A percentile compares a stretch with the other conserved stretches of the same genome.
Evolutionary conservation across 805 yeast species (phyloP).

Genomic region (Candida endomychidarum): DNA sequence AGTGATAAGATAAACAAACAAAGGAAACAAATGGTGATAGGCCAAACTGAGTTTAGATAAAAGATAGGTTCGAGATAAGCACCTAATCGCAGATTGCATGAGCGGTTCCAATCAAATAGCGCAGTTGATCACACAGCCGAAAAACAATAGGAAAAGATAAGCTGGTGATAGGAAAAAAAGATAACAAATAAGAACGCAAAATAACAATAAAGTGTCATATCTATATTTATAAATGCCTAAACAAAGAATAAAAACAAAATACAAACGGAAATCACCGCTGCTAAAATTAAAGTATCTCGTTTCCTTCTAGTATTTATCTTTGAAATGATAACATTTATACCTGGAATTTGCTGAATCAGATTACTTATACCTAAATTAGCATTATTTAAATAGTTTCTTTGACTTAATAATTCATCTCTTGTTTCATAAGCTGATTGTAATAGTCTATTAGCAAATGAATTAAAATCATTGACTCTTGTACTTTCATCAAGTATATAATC

Average conservation of each 20-base stretch:
- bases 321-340: constrained; percentile 69
- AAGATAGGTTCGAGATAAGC: too few relatives aligned
- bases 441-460: constrained; percentile 74
- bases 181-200: neutral
- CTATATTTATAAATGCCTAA: constrained; percentile 3
- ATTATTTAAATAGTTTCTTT: constrained; percentile 59
- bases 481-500: constrained; percentile 80
- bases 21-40: too few relatives aligned
- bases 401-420: constrained; percentile 77
- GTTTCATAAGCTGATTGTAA: constrained; percentile 87
- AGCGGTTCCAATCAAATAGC: too few relatives aligned
- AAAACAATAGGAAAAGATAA: too few relatives aligned
- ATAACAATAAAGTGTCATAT: too few relatives aligned
- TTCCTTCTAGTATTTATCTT: constrained; percentile 86
- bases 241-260: constrained; percentile 62
- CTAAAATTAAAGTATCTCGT: constrained; percentile 84
- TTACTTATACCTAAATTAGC: constrained; percentile 65
- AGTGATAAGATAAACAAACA: too few relatives aligned
- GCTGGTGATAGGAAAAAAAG: too few relatives aligned
- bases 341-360: constrained; percentile 73
- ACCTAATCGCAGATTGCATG: too few relatives aligned
- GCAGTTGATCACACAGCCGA: too few relatives aligned
- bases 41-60: too few relatives aligned
- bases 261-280: constrained; percentile 69
- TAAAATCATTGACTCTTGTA: constrained; percentile 67